Evolutionary conservation across 164 flowering plant genomes (phyloP), one percentile per base, ranked within the genome.

Genomic region (Chloranthus sessilifolius): DNA sequence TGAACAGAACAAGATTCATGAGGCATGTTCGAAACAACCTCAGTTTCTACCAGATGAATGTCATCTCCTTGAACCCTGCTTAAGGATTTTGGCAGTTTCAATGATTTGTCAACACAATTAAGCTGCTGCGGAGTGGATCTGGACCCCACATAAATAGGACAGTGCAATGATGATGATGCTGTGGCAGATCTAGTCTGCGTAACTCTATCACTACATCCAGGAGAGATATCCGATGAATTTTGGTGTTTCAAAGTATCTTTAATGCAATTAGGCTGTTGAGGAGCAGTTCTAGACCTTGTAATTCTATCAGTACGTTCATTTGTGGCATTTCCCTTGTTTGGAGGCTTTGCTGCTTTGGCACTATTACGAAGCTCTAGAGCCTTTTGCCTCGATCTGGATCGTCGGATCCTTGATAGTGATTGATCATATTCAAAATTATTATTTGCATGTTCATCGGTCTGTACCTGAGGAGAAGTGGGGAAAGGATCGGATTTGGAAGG

Each of bases 361-460:
- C 86, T 83, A 34, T 59, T 83, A 0, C 98, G 96, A 41, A 75
- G 66, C 77, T 86, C 88, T 23, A 85, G 61, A 64, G 89, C 94
- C 60, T 58, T 79, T 62, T 92, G 99, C 63, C 96, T 81, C 14
- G 96, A 79, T 63, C 61, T 88, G 21, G 96, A 88, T 69, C 96
- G 75, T 45, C 79, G 84, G 45, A 88, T 50, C 54, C 68, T 71
- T 19, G 62, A 75, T 35, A 76, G 49, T 30, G 98, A 83, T 37
- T 49, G 62, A 38, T 66, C 73, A 15, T 66, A 62, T 16, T 52
- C 73, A 52, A 16, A 38, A 52, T 11, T 28, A 22, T 36, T 37
- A 12, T 50, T 43, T n/a, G 54, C 7, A 20, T 38, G 59, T 26
- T 45, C 61, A 45, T 58, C 77, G 34, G 24, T 44, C 51, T 64